Conservation (phyloP, 441 rosid species). For the Hura crepitans region DNA sequence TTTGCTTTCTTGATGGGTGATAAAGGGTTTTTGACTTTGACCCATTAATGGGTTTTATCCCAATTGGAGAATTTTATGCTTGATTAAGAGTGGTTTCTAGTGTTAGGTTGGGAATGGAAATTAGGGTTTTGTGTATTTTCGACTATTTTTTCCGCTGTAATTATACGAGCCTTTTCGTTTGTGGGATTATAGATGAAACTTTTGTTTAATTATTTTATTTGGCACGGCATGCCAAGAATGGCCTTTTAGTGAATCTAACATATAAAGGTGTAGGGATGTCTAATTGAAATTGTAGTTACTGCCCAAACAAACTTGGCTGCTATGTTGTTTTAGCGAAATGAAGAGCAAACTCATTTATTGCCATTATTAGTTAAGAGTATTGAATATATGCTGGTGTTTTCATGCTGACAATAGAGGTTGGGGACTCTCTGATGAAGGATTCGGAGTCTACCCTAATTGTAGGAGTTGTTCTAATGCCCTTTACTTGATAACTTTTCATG, state of each 20-base stretch:
- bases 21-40: not conserved
- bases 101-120: not conserved
- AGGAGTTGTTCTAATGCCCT: too few species aligned
- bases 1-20: not conserved
- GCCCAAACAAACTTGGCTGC: too few species aligned
- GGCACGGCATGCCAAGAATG: too few species aligned
- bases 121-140: slow-evolving; percentile 16
- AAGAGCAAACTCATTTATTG: too few species aligned
- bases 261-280: not conserved
- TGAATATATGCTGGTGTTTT: too few species aligned
- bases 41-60: not conserved
- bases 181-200: not conserved
- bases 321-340: too few species aligned
- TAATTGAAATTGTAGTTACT: not conserved
- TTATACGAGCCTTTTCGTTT: not conserved
- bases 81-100: not conserved
- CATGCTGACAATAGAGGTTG: too few species aligned
- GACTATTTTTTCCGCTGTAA: too few species aligned
- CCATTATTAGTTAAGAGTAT: too few species aligned
- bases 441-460: too few species aligned
- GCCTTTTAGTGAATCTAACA: not conserved
- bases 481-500: too few species aligned
- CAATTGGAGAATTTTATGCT: not conserved
- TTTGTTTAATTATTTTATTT: not conserved
- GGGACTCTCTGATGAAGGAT: too few species aligned